A percentile compares a stretch with the other conserved stretches of the same genome.
These are phyloP conservation scores for Tulasnella sp. DNA, from an alignment of 768 basidiomycete species.

Conservation along the genomic window DNA sequence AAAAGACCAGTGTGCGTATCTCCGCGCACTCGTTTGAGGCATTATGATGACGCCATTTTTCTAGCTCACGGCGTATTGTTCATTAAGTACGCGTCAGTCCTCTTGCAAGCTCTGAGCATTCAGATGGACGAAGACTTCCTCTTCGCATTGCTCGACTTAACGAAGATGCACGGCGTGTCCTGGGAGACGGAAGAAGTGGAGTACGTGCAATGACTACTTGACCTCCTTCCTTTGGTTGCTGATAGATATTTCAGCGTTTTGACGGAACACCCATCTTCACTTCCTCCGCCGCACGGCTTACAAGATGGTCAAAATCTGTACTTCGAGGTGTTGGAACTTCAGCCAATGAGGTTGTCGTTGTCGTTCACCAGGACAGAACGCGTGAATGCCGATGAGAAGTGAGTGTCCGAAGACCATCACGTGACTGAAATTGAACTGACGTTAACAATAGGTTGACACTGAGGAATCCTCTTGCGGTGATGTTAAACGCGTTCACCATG, in stretches of 20 bases:
- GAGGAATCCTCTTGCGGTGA: conserved; percentile 83
- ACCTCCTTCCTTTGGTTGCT: background rate
- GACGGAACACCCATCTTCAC: conserved; percentile 53
- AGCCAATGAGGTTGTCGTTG: conserved; percentile 81
- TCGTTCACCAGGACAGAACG: conserved; percentile 97
- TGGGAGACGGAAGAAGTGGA: conserved; percentile 73
- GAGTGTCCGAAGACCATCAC: conserved; percentile 24
- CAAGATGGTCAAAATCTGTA: conserved; percentile 67
- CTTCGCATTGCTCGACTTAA: conserved; percentile 82
- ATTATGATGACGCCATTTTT: conserved; percentile 1
- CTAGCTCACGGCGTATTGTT: conserved; percentile 96
- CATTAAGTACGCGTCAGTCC: conserved; percentile 89
- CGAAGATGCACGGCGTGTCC: conserved; percentile 78
- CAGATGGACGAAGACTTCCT: conserved; percentile 97
- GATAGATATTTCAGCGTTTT: conserved; percentile 39
- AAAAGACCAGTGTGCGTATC: conserved; percentile 71
- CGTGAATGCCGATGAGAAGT: conserved; percentile 90
- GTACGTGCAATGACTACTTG: conserved; percentile 34
- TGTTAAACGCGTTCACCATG: conserved; percentile 92
- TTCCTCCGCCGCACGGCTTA: conserved; percentile 58
- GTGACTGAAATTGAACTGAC: background rate
- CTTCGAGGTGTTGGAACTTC: conserved; percentile 89
- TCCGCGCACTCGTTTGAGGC: background rate
- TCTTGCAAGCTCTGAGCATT: conserved; percentile 87
- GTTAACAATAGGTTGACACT: conserved; percentile 23